phyloP scores from a whole-genome alignment of 208 protist genomes.

The Leishmania mexicana region DNA sequence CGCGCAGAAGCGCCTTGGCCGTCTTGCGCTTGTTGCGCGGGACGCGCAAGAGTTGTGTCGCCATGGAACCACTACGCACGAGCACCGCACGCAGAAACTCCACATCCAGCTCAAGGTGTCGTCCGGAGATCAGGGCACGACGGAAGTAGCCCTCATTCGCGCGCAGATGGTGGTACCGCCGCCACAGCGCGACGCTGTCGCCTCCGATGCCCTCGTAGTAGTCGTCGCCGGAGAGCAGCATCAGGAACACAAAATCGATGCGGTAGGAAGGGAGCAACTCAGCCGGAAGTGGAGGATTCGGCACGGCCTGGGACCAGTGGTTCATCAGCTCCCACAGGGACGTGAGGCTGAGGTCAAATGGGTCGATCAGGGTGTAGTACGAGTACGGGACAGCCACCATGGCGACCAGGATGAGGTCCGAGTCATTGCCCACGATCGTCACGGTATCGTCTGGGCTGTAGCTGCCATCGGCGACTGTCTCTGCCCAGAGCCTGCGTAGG shows the following conservation, averaged over 20 bases:
- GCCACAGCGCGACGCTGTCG: slow-evolving; percentile 54
- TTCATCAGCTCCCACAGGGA: slow-evolving; percentile 59
- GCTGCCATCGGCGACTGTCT: slow-evolving; percentile 22
- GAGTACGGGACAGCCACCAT: slow-evolving; percentile 68
- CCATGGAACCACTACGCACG: slow-evolving; percentile 14
- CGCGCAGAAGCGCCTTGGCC: slow-evolving; percentile 32
- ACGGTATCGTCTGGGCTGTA: slow-evolving; percentile 70
- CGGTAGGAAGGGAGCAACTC: slow-evolving; percentile 76
- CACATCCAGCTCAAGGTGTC: slow-evolving; percentile 51
- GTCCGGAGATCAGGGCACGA: slow-evolving; percentile 42
- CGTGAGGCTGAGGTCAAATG: slow-evolving; percentile 49
- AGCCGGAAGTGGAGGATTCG: slow-evolving; percentile 43
- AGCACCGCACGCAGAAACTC: slow-evolving; percentile 63
- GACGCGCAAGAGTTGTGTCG: slow-evolving; percentile 9
- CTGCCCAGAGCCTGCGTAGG: slow-evolving; percentile 47
- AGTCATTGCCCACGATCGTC: slow-evolving; percentile 79
- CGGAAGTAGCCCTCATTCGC: slow-evolving; percentile 67
- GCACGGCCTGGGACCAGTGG: slow-evolving; percentile 60
- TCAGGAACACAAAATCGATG: slow-evolving; percentile 85
- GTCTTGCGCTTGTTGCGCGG: slow-evolving; percentile 55
- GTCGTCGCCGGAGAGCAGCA: slow-evolving; percentile 77
- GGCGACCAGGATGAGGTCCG: slow-evolving; percentile 75
- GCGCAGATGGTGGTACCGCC: slow-evolving; percentile 73
- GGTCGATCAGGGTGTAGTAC: slow-evolving; percentile 62
- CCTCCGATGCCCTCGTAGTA: slow-evolving; percentile 76